These are phyloP conservation scores for Mortierella sp. DNA, from an alignment of 371 early-diverging fungal genomes.

Conservation along the genomic window DNA sequence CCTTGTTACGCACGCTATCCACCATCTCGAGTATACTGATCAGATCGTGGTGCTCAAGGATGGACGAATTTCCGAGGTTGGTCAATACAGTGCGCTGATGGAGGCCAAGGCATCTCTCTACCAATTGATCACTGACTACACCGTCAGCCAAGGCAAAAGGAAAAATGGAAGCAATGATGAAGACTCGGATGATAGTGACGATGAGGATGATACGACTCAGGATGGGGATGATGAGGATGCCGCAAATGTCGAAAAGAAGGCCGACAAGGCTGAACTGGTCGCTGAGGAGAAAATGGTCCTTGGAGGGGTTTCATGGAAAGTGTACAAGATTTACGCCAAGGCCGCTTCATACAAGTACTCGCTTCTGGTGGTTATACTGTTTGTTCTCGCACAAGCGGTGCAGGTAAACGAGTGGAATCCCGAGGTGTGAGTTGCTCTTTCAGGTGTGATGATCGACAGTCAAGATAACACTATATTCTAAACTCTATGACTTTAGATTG, in stretches of 20 bases:
- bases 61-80: conserved; percentile 66
- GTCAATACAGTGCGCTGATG: conserved; percentile 63
- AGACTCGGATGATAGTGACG: conserved; percentile 36
- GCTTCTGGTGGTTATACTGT: conserved; percentile 12
- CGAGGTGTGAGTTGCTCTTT: background rate
- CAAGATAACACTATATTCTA: too few relatives aligned
- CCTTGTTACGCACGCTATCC: conserved; percentile 60
- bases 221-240: conserved; percentile 36
- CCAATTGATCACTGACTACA: conserved; percentile 57
- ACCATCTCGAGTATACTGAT: conserved; percentile 58
- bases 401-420: conserved; percentile 27
- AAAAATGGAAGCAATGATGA: conserved; percentile 4
- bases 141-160: conserved; percentile 20
- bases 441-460: too few relatives aligned
- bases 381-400: conserved; percentile 25
- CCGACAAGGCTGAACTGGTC: conserved; percentile 58
- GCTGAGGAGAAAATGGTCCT: conserved; percentile 68
- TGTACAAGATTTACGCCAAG: conserved; percentile 67
- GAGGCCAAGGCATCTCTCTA: conserved; percentile 56
- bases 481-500: conserved; percentile 12
- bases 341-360: conserved; percentile 59
- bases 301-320: conserved; percentile 67
- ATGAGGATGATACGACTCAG: conserved; percentile 10
- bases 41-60: conserved; percentile 64
- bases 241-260: conserved; percentile 17